Percentiles rank a stretch among this genome's conserved stretches.
Evolutionary conservation across 2,329 filamentous ascomycete species (phyloP).

Genomic region (Colletotrichum australisinense): DNA sequence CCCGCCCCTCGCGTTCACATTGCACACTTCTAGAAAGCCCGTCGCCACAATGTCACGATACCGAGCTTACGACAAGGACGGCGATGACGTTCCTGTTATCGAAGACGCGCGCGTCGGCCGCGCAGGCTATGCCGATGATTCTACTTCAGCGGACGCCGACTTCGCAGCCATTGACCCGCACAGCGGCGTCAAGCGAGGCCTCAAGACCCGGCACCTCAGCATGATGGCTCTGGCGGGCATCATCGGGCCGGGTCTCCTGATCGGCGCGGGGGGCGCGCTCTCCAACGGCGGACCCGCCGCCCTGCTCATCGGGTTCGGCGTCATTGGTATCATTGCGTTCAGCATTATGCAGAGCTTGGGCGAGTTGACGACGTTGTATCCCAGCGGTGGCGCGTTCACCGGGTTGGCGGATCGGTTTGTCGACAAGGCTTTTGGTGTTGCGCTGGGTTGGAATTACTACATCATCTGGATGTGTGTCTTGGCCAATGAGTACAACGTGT

Average conservation of each 20-base stretch:
- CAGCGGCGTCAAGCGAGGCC: constrained; percentile 74
- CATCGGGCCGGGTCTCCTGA: constrained; percentile 77
- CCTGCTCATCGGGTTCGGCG: constrained; percentile 77
- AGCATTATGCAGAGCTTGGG: constrained; percentile 79
- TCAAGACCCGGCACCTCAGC: constrained; percentile 75
- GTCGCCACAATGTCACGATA: constrained; percentile 18
- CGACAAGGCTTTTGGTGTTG: constrained; percentile 75
- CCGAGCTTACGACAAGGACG: constrained; percentile 29
- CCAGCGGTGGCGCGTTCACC: constrained; percentile 78
- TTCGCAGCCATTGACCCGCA: constrained; percentile 66
- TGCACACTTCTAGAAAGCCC: not conserved
- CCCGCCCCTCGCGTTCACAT: not conserved
- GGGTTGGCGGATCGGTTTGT: constrained; percentile 77
- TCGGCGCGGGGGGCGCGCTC: constrained; percentile 78
- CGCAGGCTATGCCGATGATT: not conserved
- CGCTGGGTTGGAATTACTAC: constrained; percentile 79
- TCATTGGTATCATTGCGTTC: constrained; percentile 77
- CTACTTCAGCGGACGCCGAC: constrained; percentile 52
- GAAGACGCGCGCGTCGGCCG: constrained; percentile 1
- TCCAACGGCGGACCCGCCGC: constrained; percentile 77
- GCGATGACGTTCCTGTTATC: constrained; percentile 20
- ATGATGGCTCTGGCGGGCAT: constrained; percentile 74
- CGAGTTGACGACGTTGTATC: constrained; percentile 79
- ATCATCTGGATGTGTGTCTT: constrained; percentile 75
- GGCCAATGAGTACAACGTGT: constrained; percentile 78